Evolutionary conservation across 1,139 yeast genomes (phyloP).

Genomic region (Sugiyamaella sp.): DNA sequence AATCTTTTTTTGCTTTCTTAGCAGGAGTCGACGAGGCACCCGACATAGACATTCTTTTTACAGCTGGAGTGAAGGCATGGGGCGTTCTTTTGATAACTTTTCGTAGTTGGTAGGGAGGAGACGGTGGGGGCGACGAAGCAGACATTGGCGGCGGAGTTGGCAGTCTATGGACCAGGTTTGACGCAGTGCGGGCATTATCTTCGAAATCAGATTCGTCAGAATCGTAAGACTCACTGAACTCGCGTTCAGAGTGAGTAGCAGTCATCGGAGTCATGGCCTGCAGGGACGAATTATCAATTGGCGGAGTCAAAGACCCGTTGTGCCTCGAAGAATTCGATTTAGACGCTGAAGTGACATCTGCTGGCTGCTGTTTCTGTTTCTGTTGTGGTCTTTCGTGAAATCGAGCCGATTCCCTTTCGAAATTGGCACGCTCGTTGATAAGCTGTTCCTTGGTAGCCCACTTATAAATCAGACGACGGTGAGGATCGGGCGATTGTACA

Average conservation of each 20-base stretch:
- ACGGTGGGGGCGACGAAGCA: constrained; percentile 25
- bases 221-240: constrained; percentile 4
- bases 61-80: constrained; percentile 34
- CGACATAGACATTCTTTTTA: constrained; percentile 24
- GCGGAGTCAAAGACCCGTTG: constrained; percentile 15
- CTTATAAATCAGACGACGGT: constrained; percentile 38
- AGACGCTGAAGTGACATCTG: neutral
- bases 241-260: constrained; percentile 8
- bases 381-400: constrained; percentile 15
- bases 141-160: constrained; percentile 21
- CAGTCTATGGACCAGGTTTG: constrained; percentile 14
- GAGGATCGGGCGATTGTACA: constrained; percentile 33
- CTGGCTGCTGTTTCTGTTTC: constrained; percentile 14
- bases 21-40: constrained; percentile 13
- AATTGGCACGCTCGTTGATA: constrained; percentile 10
- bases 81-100: constrained; percentile 35
- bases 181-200: constrained; percentile 3
- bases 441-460: constrained; percentile 28
- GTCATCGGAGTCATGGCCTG: constrained; percentile 12
- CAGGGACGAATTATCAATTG: constrained; percentile 11
- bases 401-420: constrained; percentile 13
- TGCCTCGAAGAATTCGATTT: neutral
- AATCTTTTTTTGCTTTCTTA: constrained; percentile 13
- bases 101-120: constrained; percentile 32
- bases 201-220: constrained; percentile 13